Base-by-base conservation (phyloP, 2,329 filamentous ascomycete species). In the Lasiodiplodia sp. region DNA sequence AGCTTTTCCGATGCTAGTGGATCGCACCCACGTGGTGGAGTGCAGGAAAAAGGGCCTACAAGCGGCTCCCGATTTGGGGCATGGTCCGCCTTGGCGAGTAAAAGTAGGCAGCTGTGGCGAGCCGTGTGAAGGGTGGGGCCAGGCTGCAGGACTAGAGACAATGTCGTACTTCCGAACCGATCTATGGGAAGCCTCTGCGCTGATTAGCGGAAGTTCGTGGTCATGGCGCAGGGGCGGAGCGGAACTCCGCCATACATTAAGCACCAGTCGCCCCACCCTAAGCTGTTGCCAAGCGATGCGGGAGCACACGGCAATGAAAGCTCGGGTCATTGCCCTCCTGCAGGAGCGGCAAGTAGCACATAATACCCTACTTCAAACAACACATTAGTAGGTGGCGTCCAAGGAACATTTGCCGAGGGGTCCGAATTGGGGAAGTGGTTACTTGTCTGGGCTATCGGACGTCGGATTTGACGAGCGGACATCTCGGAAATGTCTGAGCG, bases 241-340 rank as follows among this genome's bases (percentile, higher is more conserved):
- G 37, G 37, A 44, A 25, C 12, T 60, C 37, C 38, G 21, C 56
- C 16, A 28, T 16, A 40, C 14, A 37, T 38, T 25, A 47, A 60
- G 56, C 21, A 47, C 44, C 44, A 47, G 6, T n/a, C 56, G 56
- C 40, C 28, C 21, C 5, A 8, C 37, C 25, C 34, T 25, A 62
- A 62, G 40, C 58, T 34, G 58, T n/a, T 40, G 58, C 40, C 58
- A 62, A 62, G 40, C 40, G 8, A 62, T 28, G 16, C 25, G 40
- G 16, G 25, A 34, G 11, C 18, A n/a, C 49, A 34, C 38, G 25
- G 49, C 31, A 49, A 62, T 51, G 31, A 40, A 49, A 49, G 23
- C 14, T 62, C 58, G 25, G 58, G 10, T 14, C 4, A 62, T 31
- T 62, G 18, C 21, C 37, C 12, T n/a, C 10, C 40, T 49, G 8